Evolutionary conservation across 352 stramenopile genomes (phyloP).

Genomic region (Thraustochytrium striatum): DNA sequence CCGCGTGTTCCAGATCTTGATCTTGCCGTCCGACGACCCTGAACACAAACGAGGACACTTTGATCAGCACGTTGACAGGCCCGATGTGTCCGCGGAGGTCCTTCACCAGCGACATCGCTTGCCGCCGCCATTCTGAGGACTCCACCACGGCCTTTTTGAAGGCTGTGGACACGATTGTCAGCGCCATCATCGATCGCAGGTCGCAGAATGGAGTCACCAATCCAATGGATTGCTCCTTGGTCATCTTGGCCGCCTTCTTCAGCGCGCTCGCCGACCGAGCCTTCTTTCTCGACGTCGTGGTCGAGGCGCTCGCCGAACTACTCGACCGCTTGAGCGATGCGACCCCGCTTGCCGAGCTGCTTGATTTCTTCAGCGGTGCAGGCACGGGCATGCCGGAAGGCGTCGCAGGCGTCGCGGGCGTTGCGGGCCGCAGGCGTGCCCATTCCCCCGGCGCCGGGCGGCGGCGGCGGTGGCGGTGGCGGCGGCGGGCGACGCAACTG

Average conservation of each 20-base stretch:
- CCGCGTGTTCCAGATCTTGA: slow-evolving; percentile 46
- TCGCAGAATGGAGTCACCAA: slow-evolving; percentile 1
- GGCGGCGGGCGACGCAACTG: no score
- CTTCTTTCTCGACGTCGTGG: not conserved
- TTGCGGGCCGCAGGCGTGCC: no score
- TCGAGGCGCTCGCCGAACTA: not conserved
- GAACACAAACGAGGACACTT: slow-evolving; percentile 45
- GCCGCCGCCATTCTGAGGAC: slow-evolving; percentile 22
- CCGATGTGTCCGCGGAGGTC: slow-evolving; percentile 43
- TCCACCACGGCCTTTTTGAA: slow-evolving; percentile 10
- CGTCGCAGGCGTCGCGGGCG: no score
- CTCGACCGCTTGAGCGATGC: not conserved
- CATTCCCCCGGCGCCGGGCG: no score
- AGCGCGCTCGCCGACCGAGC: not conserved
- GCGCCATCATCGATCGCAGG: not conserved
- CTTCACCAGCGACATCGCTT: slow-evolving; percentile 36
- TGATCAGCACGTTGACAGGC: slow-evolving; percentile 25
- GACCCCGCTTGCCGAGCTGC: no score
- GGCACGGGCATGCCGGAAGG: no score
- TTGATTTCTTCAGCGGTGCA: no score
- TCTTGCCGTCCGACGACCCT: slow-evolving; percentile 47
- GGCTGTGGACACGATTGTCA: slow-evolving; percentile 12
- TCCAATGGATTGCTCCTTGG: not conserved
- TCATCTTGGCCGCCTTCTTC: not conserved
- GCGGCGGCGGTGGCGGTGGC: no score